Base-by-base conservation (phyloP, 352 stramenopile genomes). In the Plasmopara muralis region DNA sequence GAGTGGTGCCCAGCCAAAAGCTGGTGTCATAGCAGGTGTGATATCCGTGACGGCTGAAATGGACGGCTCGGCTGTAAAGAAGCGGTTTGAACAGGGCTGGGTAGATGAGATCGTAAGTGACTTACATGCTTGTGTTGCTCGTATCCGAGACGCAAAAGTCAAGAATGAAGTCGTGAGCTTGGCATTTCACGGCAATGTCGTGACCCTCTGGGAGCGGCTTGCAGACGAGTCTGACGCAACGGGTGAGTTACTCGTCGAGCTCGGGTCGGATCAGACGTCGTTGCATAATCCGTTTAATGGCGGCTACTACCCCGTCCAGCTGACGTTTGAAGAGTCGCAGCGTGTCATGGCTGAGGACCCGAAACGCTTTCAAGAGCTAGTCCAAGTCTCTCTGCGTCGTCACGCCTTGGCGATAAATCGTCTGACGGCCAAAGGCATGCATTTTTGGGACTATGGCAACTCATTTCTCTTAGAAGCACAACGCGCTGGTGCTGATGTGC, bases 251-350 rank as follows among this genome's bases (percentile, higher is more conserved):
- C 20, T 25, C 20, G 20, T 25, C 20, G 20, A 25, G 20, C 20
- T 25, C 20, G 20, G 20, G 3, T 25, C 20, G 20, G 20, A 25
- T 25, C 20, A 25, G 20, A 95, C 85, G 34, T 94, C 80, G 39
- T 68, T 95, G 38, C 85, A 95, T 74, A 95, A 95, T 61, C 85
- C 85, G 47, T 95, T 76, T 72, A 89, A 91, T 57, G 85, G 85
- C 34, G 85, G 85, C 40, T 95, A 95, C 65, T 95, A 95, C 74
- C 85, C 85, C 0, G 84, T 89, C 29, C 66, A 89, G 54, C 61
- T 94, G 33, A 73, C 70, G 12, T 91, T 95, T 53, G 78, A 94
- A 31, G 85, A 93, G 54, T 70, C 80, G 16, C 74, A 89, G 53
- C 64, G 68, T 16, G 81, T 95, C 61, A 95, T 95, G 85, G 70